Evolutionary conservation across 768 basidiomycete species (phyloP), one percentile per base, ranked within the genome.

Genomic region (Amanita brunnescens): DNA sequence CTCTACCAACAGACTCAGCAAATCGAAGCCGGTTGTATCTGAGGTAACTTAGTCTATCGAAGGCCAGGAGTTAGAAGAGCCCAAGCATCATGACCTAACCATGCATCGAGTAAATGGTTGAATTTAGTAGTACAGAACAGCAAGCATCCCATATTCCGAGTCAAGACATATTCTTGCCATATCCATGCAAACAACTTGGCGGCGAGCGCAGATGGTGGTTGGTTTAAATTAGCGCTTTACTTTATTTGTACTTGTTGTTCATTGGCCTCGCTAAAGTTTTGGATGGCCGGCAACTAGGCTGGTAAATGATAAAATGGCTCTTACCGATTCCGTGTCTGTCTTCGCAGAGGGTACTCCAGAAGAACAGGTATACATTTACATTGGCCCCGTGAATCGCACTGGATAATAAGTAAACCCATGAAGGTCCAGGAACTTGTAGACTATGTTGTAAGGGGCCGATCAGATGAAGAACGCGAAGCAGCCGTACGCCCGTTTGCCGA

Each of bases 331-430:
- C 35, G 74, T 91, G 51, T 82, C 89, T 53, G 80, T 91, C 57
- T 91, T 90, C 62, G 82, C 86, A 16, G 90, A 93, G 68, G 90
- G 90, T 46, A 91, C 89, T 1, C 91, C 87, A 59, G 83, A 86
- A 64, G 90, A 93, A 66, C 87, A 91, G 80, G 88, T 87, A 64
- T 58, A 59, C 29, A 32, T 29, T 21, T 42, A 45, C 20, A 32
- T 29, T 16, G 30, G n/a, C 6, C 53, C 34, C 29, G n/a, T 30
- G 20, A 5, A 13, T 26, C 46, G 20, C 39, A 10, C 47, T 13
- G 29, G 20, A 37, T 30, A 37, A 46, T 21, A 34, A 49, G 44
- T 26, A 10, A 24, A 16, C 30, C 33, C 51, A 42, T 46, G 18
- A 23, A 93, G 86, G 78, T 90, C 61, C 77, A 79, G 61, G 90